A percentile compares a stretch with the other conserved stretches of the same genome.
These are phyloP conservation scores for Kickxella alabastrina DNA, from an alignment of 192 early-diverging fungal genomes.

Conservation along the genomic window DNA sequence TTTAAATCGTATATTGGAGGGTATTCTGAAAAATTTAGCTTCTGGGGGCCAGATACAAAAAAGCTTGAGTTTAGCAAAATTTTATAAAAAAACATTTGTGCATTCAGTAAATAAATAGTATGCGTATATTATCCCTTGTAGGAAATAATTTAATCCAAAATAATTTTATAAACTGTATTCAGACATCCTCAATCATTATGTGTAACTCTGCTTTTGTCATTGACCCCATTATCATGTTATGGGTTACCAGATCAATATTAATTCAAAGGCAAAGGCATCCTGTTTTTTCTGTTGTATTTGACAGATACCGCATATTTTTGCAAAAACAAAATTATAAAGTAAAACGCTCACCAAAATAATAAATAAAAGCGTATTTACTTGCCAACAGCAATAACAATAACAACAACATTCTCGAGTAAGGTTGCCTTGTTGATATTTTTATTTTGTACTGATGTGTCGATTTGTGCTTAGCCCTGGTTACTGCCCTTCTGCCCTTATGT, in stretches of 20 bases:
- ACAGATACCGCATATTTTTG: background rate
- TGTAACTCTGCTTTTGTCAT: background rate
- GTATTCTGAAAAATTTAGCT: no score
- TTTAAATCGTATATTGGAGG: no score
- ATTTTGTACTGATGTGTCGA: no score
- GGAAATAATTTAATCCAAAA: background rate
- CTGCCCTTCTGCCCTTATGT: no score
- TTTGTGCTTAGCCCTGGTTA: no score
- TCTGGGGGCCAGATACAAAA: no score
- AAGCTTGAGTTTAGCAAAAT: background rate
- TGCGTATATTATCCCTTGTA: background rate
- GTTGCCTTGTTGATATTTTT: no score
- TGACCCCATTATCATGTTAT: background rate
- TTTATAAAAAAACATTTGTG: background rate
- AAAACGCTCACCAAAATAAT: no score
- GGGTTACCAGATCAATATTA: no score
- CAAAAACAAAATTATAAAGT: background rate
- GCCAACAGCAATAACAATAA: slow-evolving; percentile 2
- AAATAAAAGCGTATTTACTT: background rate
- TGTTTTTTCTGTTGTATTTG: background rate
- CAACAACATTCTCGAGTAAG: background rate
- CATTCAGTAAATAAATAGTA: background rate
- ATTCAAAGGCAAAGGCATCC: no score
- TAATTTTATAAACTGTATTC: background rate
- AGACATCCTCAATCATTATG: background rate